Conservation (phyloP, 768 basidiomycete species). For the Lentinula boryana region DNA sequence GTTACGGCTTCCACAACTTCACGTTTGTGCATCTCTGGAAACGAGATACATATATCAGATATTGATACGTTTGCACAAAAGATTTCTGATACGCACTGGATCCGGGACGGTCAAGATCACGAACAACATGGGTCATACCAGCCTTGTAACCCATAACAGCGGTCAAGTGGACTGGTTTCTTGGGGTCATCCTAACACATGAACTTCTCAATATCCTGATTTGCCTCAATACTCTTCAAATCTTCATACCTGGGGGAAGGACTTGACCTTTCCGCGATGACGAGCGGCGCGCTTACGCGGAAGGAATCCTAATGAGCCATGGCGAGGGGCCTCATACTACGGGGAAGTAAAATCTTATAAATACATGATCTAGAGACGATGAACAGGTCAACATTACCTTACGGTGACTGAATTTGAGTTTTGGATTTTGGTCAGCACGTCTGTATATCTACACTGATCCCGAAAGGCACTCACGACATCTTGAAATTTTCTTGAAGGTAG, state of each 20-base stretch:
- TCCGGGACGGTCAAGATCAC: constrained; percentile 98
- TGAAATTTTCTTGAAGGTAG: background rate
- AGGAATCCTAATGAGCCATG: constrained; percentile 98
- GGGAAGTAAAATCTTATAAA: background rate
- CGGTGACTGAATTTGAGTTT: constrained; percentile 55
- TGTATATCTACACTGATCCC: background rate
- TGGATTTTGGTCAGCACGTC: constrained; percentile 2
- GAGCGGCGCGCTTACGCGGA: constrained; percentile 92
- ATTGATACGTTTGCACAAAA: background rate
- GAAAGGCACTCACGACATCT: constrained; percentile 45
- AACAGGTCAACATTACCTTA: constrained; percentile 53
- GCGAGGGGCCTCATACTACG: constrained; percentile 95
- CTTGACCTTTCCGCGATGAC: constrained; percentile 99
- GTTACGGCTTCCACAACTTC: constrained; percentile 98
- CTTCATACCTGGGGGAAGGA: constrained; percentile 89
- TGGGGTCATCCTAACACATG: constrained; percentile 84
- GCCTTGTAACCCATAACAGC: constrained; percentile 99
- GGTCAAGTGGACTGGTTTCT: constrained; percentile 98
- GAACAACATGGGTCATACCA: constrained; percentile 99
- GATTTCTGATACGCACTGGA: constrained; percentile 68
- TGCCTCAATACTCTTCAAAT: background rate
- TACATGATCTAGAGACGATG: background rate
- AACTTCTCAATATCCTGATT: background rate
- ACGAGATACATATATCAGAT: background rate
- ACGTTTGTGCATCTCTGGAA: constrained; percentile 98